phyloP scores from a whole-genome alignment of 306 rosid species.

The Pyrus communis region DNA sequence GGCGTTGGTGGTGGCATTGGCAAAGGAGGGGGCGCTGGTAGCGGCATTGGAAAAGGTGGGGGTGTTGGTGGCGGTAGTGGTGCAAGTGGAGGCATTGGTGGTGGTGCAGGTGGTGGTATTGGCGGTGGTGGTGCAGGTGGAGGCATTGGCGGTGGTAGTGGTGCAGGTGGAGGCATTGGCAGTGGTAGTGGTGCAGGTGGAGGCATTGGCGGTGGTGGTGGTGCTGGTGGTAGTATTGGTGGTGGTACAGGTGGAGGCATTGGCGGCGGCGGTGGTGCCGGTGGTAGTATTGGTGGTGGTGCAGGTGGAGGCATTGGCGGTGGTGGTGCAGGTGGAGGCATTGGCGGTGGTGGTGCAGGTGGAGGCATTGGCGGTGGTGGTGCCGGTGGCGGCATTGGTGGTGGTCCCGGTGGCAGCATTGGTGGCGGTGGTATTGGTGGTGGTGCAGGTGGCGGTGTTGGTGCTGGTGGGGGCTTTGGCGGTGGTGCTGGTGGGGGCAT shows the following conservation, averaged over 20 bases:
- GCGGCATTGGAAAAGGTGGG: neutral
- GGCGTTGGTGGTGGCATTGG: neutral
- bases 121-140: neutral
- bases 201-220: neutral
- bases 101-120: neutral
- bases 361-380: neutral
- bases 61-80: neutral
- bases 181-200: neutral
- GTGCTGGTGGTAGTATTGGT: neutral
- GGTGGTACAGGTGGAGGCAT: neutral
- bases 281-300: neutral
- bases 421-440: neutral
- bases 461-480: neutral
- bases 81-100: neutral
- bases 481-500: neutral
- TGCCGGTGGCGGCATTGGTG: neutral
- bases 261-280: neutral
- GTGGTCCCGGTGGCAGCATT: neutral
- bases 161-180: neutral
- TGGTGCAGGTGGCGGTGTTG: neutral
- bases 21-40: neutral
- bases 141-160: neutral
- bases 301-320: neutral
- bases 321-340: neutral
- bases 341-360: neutral